Conservation (phyloP, 345 rosid genomes). For the Gossypium raimondii region DNA sequence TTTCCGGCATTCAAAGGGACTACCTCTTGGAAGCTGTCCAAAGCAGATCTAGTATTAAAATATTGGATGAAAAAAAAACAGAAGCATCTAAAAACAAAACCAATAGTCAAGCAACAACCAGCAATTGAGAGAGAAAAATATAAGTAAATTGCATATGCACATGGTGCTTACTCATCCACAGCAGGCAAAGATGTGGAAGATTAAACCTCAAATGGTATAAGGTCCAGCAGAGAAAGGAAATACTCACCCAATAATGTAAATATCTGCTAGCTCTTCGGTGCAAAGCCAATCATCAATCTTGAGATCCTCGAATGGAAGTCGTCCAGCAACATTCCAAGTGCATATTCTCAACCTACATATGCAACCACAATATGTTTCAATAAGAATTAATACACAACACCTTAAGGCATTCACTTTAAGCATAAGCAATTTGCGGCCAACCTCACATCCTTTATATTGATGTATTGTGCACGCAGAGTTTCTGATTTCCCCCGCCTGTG, state of each 20-base stretch:
- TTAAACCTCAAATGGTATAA: background rate
- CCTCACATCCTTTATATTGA: constrained; percentile 87
- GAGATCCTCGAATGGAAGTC: constrained; percentile 63
- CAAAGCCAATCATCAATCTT: constrained; percentile 87
- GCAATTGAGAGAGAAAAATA: background rate
- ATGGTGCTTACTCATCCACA: background rate
- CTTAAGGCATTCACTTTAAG: background rate
- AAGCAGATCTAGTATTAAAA: background rate
- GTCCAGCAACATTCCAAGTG: constrained; percentile 99
- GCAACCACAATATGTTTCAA: constrained; percentile 5
- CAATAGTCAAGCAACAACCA: background rate
- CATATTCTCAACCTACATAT: constrained; percentile 65
- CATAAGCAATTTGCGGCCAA: constrained; percentile 27
- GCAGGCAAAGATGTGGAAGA: background rate
- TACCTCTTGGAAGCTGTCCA: constrained; percentile 87
- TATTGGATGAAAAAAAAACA: background rate
- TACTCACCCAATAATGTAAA: constrained; percentile 78
- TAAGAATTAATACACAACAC: background rate
- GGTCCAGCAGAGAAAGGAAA: background rate
- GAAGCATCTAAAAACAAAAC: constrained; percentile 5
- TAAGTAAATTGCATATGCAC: background rate
- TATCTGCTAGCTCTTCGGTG: constrained; percentile 73
- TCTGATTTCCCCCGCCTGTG: constrained; percentile 97
- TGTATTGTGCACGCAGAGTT: constrained; percentile 88
- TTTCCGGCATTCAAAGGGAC: constrained; percentile 96